Conservation (phyloP, 768 basidiomycete species). For the Calocybe indica region DNA sequence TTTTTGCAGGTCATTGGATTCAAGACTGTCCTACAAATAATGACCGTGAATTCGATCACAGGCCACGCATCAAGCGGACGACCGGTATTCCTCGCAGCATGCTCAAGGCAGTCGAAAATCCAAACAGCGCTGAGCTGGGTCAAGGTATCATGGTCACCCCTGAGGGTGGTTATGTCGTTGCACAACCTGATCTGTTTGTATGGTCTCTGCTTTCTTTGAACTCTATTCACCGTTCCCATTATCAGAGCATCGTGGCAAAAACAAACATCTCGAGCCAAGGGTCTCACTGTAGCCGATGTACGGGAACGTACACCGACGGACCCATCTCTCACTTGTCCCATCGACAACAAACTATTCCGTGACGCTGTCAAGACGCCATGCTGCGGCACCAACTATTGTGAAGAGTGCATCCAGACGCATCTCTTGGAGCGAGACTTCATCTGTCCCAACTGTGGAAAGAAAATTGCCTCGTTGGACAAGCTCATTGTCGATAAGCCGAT, state of each 20-base stretch:
- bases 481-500: slow-evolving; percentile 73
- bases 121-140: slow-evolving; percentile 58
- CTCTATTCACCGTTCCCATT: neutral
- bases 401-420: slow-evolving; percentile 95
- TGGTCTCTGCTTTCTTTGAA: neutral
- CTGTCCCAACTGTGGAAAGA: slow-evolving; percentile 87
- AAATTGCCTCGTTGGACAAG: slow-evolving; percentile 86
- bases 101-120: slow-evolving; percentile 92
- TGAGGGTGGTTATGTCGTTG: slow-evolving; percentile 96
- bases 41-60: slow-evolving; percentile 90
- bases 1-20: slow-evolving; percentile 88
- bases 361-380: slow-evolving; percentile 96
- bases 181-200: slow-evolving; percentile 89
- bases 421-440: slow-evolving; percentile 92
- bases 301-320: slow-evolving; percentile 83
- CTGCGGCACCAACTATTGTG: slow-evolving; percentile 87
- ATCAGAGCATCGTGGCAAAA: slow-evolving; percentile 91
- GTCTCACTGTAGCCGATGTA: slow-evolving; percentile 81
- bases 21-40: slow-evolving; percentile 98
- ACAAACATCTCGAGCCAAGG: slow-evolving; percentile 74
- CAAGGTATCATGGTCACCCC: slow-evolving; percentile 98
- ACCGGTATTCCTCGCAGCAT: slow-evolving; percentile 98
- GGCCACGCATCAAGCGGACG: slow-evolving; percentile 93
- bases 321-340: slow-evolving; percentile 73
- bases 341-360: slow-evolving; percentile 90